A percentile compares a stretch with the other conserved stretches of the same genome.
phyloP scores from a whole-genome alignment of 805 yeast species.

The Candida hispaniensis region DNA sequence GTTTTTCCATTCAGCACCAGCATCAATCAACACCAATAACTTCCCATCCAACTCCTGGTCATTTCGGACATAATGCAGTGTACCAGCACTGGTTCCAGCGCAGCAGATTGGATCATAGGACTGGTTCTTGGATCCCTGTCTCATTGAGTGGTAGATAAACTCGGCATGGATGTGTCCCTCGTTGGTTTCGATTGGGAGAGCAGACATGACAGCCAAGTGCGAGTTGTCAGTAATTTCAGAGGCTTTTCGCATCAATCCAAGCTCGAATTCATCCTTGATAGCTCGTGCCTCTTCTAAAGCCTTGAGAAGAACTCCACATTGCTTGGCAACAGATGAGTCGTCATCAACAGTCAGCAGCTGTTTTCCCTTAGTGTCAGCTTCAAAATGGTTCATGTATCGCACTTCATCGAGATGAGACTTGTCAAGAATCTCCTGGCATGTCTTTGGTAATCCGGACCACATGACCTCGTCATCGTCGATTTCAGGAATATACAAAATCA shows the following conservation, averaged over 20 bases:
- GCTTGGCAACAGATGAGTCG: conserved; percentile 17
- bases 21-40: conserved; percentile 73
- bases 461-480: conserved; percentile 81
- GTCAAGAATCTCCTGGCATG: conserved; percentile 49
- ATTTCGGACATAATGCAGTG: conserved; percentile 80
- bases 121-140: conserved; percentile 85
- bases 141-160: conserved; percentile 80
- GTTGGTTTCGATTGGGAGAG: conserved; percentile 70
- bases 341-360: conserved; percentile 23
- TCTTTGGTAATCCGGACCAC: conserved; percentile 90
- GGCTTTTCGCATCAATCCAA: conserved; percentile 67
- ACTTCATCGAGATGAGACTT: conserved; percentile 79
- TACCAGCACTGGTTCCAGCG: conserved; percentile 82
- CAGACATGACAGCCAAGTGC: conserved; percentile 87
- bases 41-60: conserved; percentile 51
- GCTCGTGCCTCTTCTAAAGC: conserved; percentile 83
- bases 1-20: conserved; percentile 95
- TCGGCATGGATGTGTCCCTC: conserved; percentile 95
- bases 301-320: conserved; percentile 28
- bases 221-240: conserved; percentile 77
- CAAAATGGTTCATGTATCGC: conserved; percentile 45
- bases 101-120: conserved; percentile 96
- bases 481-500: conserved; percentile 69
- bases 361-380: conserved; percentile 22
- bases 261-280: conserved; percentile 75